Evolutionary conservation across 345 rosid species (phyloP), one percentile per base, ranked within the genome.

Genomic region (Xanthoceras sorbifolium): DNA sequence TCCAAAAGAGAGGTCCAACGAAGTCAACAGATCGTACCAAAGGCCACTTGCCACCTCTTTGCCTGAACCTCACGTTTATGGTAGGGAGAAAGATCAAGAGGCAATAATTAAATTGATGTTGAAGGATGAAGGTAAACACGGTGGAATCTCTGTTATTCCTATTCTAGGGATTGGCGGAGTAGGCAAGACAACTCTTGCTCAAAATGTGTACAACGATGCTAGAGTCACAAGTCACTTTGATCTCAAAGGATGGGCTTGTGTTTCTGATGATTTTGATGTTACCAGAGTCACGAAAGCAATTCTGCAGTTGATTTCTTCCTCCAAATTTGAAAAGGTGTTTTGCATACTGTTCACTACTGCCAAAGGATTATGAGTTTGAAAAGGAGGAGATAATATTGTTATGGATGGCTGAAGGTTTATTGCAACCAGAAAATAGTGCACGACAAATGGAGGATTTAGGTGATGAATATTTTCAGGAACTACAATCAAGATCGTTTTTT

Each of bases 101-200:
- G 68, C 29, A 0, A 59, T 80, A 12, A 2, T 54, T 18, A 17
- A 64, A 2, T 34, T 75, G 67, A 54, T 79, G 14, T 17, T 75
- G 25, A 57, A 23, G 62, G 26, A 22, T 26, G 20, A 59, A 14
- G 68, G 22, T 9, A 64, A 42, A 7, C 23, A 1, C 17, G 29
- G 25, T 0, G 38, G 71, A 11, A n/a, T 72, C 5, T 15, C 54
- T 5, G 80, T 80, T 64, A 71, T 80, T 11, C 52, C 79, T 14
- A 76, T 80, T 1, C 23, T 71, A 4, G 83, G 83, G 17, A 71
- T 71, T 57, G 83, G 80, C 1, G 83, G 83, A 1, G 40, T 72
- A 3, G 83, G 83, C 11, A 80, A 80, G 40, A 80, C 83, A 9
- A 76, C 80, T 6, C 69, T 80, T 20, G 73, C 83, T 42, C 65